Base-by-base conservation (phyloP, 805 yeast genomes). In the Suhomyces sp. region DNA sequence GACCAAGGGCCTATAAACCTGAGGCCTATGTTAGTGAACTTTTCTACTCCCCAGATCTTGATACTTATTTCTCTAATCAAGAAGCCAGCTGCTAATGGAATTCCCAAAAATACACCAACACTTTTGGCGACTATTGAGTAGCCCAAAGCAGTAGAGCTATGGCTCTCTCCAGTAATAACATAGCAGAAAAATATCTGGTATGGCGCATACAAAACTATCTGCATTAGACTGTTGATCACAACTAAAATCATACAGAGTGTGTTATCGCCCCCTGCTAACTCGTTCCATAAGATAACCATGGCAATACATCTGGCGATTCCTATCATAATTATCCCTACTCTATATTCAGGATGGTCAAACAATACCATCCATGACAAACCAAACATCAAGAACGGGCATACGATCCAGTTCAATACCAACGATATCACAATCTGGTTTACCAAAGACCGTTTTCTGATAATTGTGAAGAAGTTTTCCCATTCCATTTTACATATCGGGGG, bases 281-380 rank as follows among this genome's bases (percentile, higher is more conserved):
- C 75, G 59, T 78, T 82, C 87, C 86, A 82, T 26, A 82, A 62
- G 48, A 83, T 65, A 1, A 82, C 87, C 86, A 83, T 82, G 22
- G 86, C 87, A 56, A 82, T 81, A 60, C 87, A 82, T 53, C 86
- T 66, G 5, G 85, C 86, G 35, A 80, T 52, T 1, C 87, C 87
- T 46, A 83, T 79, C 79, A 83, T 75, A 29, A 83, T 80, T n/a
- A 83, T 71, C 1, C 86, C 86, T 41, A 66, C 69, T 42, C 86
- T 66, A 52, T 78, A 79, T 51, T 80, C 86, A 6, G 66, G 66
- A 48, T 72, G 59, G 52, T 81, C 78, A 51, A 78, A 78, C 47
- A 83, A 57, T 0, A 74, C 71, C 44, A 77, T 59, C 87, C 86
- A 82, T 0, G 83, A 78, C 15, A 82, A 67, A 0, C 78, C 85